phyloP scores from a whole-genome alignment of 345 rosid species.

The Pistacia integerrima region DNA sequence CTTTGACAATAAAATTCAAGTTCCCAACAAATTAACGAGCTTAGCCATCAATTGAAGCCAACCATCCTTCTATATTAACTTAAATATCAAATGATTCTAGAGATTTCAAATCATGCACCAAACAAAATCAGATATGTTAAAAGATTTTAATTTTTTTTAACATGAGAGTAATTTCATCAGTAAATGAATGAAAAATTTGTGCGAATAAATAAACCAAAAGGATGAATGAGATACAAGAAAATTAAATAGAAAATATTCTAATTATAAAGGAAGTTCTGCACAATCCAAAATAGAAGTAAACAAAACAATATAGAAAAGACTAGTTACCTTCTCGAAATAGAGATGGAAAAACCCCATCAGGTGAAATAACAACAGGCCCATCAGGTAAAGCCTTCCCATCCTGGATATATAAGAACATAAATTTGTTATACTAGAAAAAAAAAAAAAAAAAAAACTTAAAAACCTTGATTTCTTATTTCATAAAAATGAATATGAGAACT shows the following conservation, averaged over 20 bases:
- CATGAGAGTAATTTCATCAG: too few relatives aligned
- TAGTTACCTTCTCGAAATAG: slow-evolving; percentile 83
- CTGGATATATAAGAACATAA: slow-evolving; percentile 35
- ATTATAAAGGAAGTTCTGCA: neutral
- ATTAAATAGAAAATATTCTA: slow-evolving; percentile 1
- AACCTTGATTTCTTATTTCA: slow-evolving; percentile 1
- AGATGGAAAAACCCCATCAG: slow-evolving; percentile 97
- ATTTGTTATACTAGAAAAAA: neutral
- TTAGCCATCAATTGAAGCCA: too few relatives aligned
- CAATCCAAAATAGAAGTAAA: neutral
- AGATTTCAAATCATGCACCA: too few relatives aligned
- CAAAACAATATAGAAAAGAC: neutral
- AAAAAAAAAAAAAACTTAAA: neutral
- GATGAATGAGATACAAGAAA: slow-evolving; percentile 1
- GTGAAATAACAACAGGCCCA: slow-evolving; percentile 97
- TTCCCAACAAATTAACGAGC: neutral
- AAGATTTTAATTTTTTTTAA: too few relatives aligned
- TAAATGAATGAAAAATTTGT: neutral
- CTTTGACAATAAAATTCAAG: slow-evolving; percentile 5
- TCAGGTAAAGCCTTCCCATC: slow-evolving; percentile 95
- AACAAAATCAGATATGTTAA: too few relatives aligned
- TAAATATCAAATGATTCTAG: too few relatives aligned
- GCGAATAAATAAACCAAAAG: neutral
- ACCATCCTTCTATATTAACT: too few relatives aligned
- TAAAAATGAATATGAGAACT: slow-evolving; percentile 3